phyloP scores from a whole-genome alignment of 345 rosid genomes.

The Conringia planisiliqua region DNA sequence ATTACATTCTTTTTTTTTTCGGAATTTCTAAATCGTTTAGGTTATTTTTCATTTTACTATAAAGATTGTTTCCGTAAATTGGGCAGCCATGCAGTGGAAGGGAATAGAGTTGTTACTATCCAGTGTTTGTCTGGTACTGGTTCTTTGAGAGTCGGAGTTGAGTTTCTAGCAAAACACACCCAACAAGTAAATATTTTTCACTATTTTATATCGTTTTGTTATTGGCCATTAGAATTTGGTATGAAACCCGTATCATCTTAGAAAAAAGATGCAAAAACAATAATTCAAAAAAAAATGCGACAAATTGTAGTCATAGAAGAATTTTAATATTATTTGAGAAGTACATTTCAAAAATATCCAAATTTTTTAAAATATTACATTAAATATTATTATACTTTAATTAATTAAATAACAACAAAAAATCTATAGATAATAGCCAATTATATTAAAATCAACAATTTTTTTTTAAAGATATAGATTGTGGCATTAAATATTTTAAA shows the following conservation, averaged over 20 bases:
- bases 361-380: no score
- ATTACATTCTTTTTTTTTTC: neutral
- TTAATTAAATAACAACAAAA: no score
- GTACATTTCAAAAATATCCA: no score
- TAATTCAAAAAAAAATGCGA: neutral
- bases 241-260: neutral
- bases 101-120: conserved; percentile 67
- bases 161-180: conserved; percentile 74
- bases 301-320: neutral
- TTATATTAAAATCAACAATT: no score
- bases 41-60: neutral
- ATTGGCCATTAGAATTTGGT: neutral
- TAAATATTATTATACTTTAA: no score
- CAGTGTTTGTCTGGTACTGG: conserved; percentile 96
- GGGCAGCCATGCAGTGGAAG: conserved; percentile 60
- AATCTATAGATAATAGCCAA: no score
- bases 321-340: no score
- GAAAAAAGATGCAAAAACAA: neutral
- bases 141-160: conserved; percentile 88
- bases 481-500: no score
- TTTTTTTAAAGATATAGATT: no score
- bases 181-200: conserved; percentile 37
- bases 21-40: neutral
- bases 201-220: neutral
- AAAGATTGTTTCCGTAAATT: neutral